These are phyloP conservation scores for Smittium mucronatum DNA, from an alignment of 371 early-diverging fungal genomes.

Conservation along the genomic window DNA sequence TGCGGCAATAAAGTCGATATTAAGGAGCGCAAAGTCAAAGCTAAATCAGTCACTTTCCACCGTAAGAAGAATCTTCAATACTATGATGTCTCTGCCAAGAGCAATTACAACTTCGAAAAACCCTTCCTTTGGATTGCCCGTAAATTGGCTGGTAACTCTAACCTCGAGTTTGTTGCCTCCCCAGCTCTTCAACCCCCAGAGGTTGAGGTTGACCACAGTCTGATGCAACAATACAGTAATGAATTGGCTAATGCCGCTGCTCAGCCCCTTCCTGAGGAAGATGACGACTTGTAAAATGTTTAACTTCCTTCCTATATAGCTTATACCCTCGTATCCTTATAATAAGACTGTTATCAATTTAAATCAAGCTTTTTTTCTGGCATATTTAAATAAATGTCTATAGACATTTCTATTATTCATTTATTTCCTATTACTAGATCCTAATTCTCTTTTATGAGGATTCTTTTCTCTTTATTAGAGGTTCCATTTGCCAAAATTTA, in stretches of 20 bases:
- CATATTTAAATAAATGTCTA: too few species aligned
- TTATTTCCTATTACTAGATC: too few species aligned
- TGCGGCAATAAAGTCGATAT: slow-evolving; percentile 99
- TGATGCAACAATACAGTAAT: slow-evolving; percentile 64
- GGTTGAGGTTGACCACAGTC: slow-evolving; percentile 63
- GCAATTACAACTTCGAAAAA: slow-evolving; percentile 99
- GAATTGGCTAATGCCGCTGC: slow-evolving; percentile 65
- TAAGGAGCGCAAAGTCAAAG: slow-evolving; percentile 99
- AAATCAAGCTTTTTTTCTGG: too few species aligned
- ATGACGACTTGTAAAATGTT: slow-evolving; percentile 39
- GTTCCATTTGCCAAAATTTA: too few species aligned
- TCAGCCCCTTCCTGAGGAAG: slow-evolving; percentile 83
- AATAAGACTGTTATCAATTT: too few species aligned
- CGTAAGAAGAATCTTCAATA: slow-evolving; percentile 99
- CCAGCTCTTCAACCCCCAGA: slow-evolving; percentile 97
- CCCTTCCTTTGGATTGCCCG: slow-evolving; percentile 99
- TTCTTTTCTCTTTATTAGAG: too few species aligned
- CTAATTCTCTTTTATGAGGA: too few species aligned
- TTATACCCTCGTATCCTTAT: too few species aligned
- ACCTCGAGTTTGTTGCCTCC: slow-evolving; percentile 95
- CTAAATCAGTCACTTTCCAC: slow-evolving; percentile 99
- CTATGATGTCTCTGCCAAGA: slow-evolving; percentile 99
- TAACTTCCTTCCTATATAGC: neutral
- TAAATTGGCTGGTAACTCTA: slow-evolving; percentile 88
- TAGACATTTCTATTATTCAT: too few species aligned